Evolutionary conservation across 768 basidiomycete species (phyloP).

Genomic region (Pleurotus giganteus): DNA sequence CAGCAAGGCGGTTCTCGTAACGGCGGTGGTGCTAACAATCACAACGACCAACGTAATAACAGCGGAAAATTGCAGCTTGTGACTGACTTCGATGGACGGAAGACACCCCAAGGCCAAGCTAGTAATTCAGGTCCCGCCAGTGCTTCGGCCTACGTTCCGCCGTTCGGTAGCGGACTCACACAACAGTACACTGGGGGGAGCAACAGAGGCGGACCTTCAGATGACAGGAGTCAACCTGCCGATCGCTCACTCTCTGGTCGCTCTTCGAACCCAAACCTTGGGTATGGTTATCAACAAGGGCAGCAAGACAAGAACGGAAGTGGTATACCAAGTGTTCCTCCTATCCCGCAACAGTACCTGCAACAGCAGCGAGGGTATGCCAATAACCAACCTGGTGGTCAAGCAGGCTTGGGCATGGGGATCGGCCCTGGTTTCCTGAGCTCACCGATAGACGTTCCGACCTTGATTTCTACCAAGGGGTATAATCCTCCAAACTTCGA

Average conservation of each 20-base stretch:
- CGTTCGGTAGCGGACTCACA: constrained; percentile 21
- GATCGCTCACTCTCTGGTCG: constrained; percentile 56
- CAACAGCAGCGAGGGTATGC: constrained; percentile 36
- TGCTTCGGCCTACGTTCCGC: constrained; percentile 40
- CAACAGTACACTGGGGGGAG: constrained; percentile 35
- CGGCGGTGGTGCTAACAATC: constrained; percentile 31
- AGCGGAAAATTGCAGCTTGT: constrained; percentile 51
- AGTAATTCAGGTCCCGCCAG: constrained; percentile 46
- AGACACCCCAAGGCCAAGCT: constrained; percentile 47
- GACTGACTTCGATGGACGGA: constrained; percentile 66
- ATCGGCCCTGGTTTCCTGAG: constrained; percentile 45
- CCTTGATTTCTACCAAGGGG: constrained; percentile 83
- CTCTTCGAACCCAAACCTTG: constrained; percentile 68
- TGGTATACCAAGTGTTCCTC: constrained; percentile 62
- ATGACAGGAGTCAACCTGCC: constrained; percentile 26
- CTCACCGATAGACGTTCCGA: constrained; percentile 81
- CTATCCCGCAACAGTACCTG: constrained; percentile 72
- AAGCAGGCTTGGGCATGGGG: constrained; percentile 52
- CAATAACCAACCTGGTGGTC: constrained; percentile 25
- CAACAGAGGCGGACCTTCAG: constrained; percentile 10
- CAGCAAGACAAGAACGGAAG: constrained; percentile 32
- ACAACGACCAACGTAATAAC: constrained; percentile 28
- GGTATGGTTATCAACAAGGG: constrained; percentile 58
- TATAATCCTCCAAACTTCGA: constrained; percentile 91
- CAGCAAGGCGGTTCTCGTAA: constrained; percentile 35